Evolutionary conservation across 805 yeast species (phyloP), one percentile per base, ranked within the genome.

Genomic region (Ogataea corticis): DNA sequence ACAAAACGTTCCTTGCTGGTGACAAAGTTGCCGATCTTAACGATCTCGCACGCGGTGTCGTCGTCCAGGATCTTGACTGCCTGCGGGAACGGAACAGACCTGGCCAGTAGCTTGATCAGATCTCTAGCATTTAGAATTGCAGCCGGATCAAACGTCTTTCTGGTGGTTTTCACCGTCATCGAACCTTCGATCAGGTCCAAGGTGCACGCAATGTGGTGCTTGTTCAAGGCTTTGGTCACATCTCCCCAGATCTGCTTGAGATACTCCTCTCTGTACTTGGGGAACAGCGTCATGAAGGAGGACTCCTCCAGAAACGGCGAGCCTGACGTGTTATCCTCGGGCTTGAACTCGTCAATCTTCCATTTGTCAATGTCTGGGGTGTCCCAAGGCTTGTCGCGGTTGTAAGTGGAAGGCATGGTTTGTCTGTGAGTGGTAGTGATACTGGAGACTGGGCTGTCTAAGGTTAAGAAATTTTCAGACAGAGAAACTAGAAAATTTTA

Each of bases 301-400:
- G 96, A 86, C 63, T 94, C 99, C 65, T 94, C 99, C n/a, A 96
- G 77, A 62, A 94, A 94, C 15, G 96, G 87, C 38, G 76, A 75
- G 0, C 97, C 97, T 10, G 91, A 80, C 6, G 80, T 82, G 61
- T 90, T 88, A 62, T 94, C 96, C 57, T 89, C 96, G 2, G 89
- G 88, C 55, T 77, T 85, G 73, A 94, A 94, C 46, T 89, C 95
- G 29, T 88, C 96, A 29, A 82, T 73, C 56, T 77, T 73, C 99
- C 99, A 92, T 65, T 92, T 91, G 65, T 91, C 96, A 46, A 91
- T 83, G 56, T 90, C 97, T 16, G 86, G 88, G 10, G 96, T 91
- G 63, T 91, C 98, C 98, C 98, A 91, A 42, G 98, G 98, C 68
- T 92, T 92, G 58, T 94, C 98, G 61, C 82, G 84, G 67, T 94